Evolutionary conservation across 495 filamentous ascomycete genomes (phyloP).

Genomic region (Neurospora hispaniola): DNA sequence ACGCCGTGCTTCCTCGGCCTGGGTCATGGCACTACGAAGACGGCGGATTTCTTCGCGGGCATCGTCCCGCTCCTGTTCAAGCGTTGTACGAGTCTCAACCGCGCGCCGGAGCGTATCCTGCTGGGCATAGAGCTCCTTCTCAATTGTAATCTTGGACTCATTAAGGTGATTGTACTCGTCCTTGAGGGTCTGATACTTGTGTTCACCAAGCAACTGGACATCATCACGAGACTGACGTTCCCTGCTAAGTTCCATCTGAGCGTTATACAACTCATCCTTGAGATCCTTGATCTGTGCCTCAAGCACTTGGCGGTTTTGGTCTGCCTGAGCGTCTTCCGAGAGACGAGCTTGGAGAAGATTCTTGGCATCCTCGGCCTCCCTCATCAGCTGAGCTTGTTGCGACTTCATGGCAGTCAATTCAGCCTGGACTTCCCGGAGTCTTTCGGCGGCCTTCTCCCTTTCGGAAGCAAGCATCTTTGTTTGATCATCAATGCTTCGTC

Average conservation of each 20-base stretch:
- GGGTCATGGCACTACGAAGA: conserved; percentile 69
- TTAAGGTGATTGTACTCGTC: conserved; percentile 83
- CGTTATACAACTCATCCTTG: conserved; percentile 71
- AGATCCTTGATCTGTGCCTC: conserved; percentile 82
- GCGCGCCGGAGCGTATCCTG: conserved; percentile 87
- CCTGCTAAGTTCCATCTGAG: conserved; percentile 79
- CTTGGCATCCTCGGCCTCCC: conserved; percentile 83
- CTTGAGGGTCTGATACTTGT: conserved; percentile 70
- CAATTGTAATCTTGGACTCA: conserved; percentile 91
- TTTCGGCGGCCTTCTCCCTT: conserved; percentile 67
- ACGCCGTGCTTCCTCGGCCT: conserved; percentile 73
- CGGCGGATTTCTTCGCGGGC: conserved; percentile 75
- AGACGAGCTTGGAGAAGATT: conserved; percentile 76
- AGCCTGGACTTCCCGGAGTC: conserved; percentile 75
- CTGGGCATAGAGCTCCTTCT: conserved; percentile 97
- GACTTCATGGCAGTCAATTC: conserved; percentile 78
- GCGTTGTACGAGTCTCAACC: conserved; percentile 63
- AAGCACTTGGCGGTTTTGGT: conserved; percentile 73
- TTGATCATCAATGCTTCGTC: conserved; percentile 66
- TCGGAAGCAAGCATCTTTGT: conserved; percentile 55
- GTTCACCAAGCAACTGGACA: conserved; percentile 81
- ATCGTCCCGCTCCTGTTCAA: conserved; percentile 81
- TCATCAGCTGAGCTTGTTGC: conserved; percentile 71
- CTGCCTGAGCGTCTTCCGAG: conserved; percentile 78
- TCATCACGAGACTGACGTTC: conserved; percentile 95